Evolutionary conservation across 495 filamentous ascomycete genomes (phyloP), one percentile per base, ranked within the genome.

Genomic region (Cercophora scortea): DNA sequence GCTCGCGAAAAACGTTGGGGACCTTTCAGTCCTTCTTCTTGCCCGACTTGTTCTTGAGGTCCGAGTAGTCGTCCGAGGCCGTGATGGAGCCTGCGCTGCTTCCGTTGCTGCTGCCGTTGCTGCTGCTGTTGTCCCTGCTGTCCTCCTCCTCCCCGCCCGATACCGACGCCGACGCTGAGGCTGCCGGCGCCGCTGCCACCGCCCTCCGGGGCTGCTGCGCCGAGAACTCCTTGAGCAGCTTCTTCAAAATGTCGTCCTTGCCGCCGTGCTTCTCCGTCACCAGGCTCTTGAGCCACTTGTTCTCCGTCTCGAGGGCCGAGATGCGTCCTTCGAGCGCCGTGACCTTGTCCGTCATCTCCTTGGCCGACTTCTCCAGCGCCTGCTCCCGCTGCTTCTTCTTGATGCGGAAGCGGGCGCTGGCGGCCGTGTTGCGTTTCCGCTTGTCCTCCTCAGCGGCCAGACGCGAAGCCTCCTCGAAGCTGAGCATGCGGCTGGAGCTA

Each of bases 311-410:
- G 32, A 98, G 73, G 59, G 90, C 84, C 49, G 82, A 81, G 46
- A 98, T 89, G 41, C 86, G 83, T 47, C 83, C 78, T 68, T 97
- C 93, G 11, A 98, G 79, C 10, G 71, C 72, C 10, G 72, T 73
- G 41, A 94, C 87, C 71, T 91, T 90, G 36, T 95, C 92, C 8
- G 79, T 81, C 65, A 95, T 89, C 59, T 96, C 93, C 69, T 94
- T 92, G 52, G 93, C 87, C 43, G 83, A 83, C 50, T 85, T 84
- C 73, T 97, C 93, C 53, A 98, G 86, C 3, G 87, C 85, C 65
- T 93, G 88, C 73, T 98, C 93, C 49, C 93, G 88, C 71, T 95
- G 89, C 81, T 98, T 98, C 88, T 98, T 98, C 82, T 98, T 98
- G 62, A 95, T 83, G 51, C 93, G 87, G 81, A 98, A 98, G 49